Base-by-base conservation (phyloP, 352 stramenopile genomes). In the Phytopythium litorale region DNA sequence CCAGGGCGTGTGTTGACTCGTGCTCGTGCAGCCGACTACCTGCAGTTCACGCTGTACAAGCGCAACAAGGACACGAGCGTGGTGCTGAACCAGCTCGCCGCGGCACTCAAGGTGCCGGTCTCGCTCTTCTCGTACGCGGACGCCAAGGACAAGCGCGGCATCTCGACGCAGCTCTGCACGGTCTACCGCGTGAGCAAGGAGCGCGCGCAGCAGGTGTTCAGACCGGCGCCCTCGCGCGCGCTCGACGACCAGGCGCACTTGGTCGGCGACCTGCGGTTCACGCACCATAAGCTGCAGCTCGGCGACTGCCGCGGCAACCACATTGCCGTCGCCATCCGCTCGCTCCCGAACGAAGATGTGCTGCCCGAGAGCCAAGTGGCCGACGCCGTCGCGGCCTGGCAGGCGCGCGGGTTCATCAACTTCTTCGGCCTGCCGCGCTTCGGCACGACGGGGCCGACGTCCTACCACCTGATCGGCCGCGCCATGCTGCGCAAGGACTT, bases 381-480 rank as follows among this genome's bases (percentile, higher is more conserved):
- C 0, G 63, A 70, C 0, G 63, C 77, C 13, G 65, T 96, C 3
- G 25, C 53, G 8, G 59, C 56, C 28, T 97, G 90, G 85, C 57
- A 73, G 30, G 40, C 46, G 11, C 68, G 71, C 32, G 96, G 97
- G 4, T 99, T 99, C 67, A 91, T 98, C 59, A 99, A 99, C 67
- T 99, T 98, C 76, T 98, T 98, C 70, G 96, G 97, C 11, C 88
- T 98, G 63, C 94, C 98, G 71, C 81, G 91, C 76, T 99, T 98
- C 73, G 96, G 81, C 72, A 97, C 71, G 76, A 55, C 60, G 8
- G 93, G 71, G 42, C 84, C 75, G 64, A 98, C 83, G 79, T 93
- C 73, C 4, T 81, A 72, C 43, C 79, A 92, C 52, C 37, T 88
- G 38, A 79, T 98, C 40, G 97, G 97, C 5, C 91, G 97, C 25